Conservation (phyloP, 1,139 yeast species). For the Suhomyces wounanorum region DNA sequence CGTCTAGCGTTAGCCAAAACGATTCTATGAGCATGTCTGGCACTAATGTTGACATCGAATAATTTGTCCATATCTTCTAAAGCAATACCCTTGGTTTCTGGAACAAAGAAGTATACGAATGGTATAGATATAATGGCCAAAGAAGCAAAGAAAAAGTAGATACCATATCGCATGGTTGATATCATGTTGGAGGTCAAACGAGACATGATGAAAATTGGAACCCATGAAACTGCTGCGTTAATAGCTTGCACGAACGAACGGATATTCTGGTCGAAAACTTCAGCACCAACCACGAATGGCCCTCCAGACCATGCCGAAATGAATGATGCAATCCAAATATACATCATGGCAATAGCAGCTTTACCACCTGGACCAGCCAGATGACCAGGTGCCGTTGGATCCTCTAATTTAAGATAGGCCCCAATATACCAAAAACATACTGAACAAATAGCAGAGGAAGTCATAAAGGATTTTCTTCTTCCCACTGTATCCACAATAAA, state of each 20-base stretch:
- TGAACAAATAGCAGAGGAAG: conserved; percentile 38
- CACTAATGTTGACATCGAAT: conserved; percentile 24
- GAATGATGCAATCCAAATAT: conserved; percentile 46
- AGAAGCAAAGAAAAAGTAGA: conserved; percentile 43
- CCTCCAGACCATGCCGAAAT: conserved; percentile 49
- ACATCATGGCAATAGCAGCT: conserved; percentile 48
- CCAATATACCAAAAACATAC: conserved; percentile 49
- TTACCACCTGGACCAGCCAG: conserved; percentile 46
- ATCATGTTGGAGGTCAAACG: conserved; percentile 46
- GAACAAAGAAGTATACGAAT: conserved; percentile 38
- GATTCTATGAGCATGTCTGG: conserved; percentile 17
- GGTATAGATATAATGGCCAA: conserved; percentile 36
- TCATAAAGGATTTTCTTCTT: conserved; percentile 42
- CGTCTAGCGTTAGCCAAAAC: conserved; percentile 14
- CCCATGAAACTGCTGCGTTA: conserved; percentile 47
- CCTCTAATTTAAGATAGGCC: conserved; percentile 39
- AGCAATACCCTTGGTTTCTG: conserved; percentile 45
- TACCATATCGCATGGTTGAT: conserved; percentile 40
- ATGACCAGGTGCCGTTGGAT: conserved; percentile 38
- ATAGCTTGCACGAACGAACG: conserved; percentile 47
- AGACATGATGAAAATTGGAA: conserved; percentile 45
- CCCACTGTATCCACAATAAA: conserved; percentile 44
- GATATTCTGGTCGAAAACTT: conserved; percentile 45
- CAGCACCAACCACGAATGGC: conserved; percentile 47
- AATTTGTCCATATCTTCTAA: conserved; percentile 49